Evolutionary conservation across 305 asterid species (phyloP).

Genomic region (Fraxinus latifolia): DNA sequence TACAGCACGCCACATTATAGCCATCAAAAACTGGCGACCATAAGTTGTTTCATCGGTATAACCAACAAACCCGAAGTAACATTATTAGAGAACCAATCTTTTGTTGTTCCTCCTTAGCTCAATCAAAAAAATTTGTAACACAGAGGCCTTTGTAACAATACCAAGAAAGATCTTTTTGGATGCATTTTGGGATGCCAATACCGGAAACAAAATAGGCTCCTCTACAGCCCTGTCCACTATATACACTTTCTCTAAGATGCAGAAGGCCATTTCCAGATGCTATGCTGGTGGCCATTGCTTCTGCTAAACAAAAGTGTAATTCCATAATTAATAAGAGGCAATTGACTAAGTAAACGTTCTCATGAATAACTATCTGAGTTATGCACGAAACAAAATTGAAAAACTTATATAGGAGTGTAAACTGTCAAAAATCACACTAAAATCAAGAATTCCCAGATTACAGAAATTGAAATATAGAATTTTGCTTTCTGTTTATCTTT

Average conservation of each 20-base stretch:
- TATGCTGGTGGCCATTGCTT: conserved; percentile 60
- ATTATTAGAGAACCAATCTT: neutral
- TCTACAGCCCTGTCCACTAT: conserved; percentile 40
- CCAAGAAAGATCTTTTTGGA: conserved; percentile 59
- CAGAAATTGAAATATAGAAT: neutral
- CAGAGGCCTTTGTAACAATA: conserved; percentile 25
- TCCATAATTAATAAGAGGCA: neutral
- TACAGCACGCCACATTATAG: too few relatives aligned
- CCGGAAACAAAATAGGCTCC: conserved; percentile 27
- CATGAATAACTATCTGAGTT: neutral
- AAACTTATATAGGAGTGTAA: neutral
- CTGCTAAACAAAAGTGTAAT: conserved; percentile 28
- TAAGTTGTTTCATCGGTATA: neutral
- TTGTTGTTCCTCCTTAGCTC: neutral
- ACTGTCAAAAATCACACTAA: neutral
- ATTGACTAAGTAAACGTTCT: neutral
- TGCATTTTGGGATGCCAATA: conserved; percentile 40
- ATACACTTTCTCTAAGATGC: conserved; percentile 42
- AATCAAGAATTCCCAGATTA: neutral
- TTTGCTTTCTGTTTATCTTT: neutral
- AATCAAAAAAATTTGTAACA: neutral
- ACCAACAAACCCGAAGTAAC: neutral
- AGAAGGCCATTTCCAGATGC: conserved; percentile 58
- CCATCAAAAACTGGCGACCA: neutral
- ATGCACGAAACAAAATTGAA: neutral